Evolutionary conservation across 129 eudicot species (phyloP).

Genomic region (Centaurea solstitialis): DNA sequence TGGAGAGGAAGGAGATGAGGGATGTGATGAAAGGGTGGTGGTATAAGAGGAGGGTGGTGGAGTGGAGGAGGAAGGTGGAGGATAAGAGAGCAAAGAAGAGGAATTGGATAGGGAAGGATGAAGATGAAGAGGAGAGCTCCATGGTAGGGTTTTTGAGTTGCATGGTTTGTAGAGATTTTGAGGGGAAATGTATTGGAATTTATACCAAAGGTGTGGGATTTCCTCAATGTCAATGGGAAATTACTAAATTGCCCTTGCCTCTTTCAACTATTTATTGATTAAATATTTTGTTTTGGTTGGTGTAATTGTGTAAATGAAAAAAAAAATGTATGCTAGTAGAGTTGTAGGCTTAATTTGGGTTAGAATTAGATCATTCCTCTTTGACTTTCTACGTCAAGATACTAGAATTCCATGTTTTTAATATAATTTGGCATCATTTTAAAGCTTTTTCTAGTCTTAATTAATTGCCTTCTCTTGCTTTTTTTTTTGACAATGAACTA

Average conservation of each 20-base stretch:
- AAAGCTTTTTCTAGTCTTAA: not conserved
- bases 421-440: not conserved
- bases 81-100: conserved; percentile 49
- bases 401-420: not conserved
- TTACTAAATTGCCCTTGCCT: no score
- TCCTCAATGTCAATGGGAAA: not conserved
- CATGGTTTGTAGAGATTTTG: not conserved
- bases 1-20: conserved; percentile 39
- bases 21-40: conserved; percentile 29
- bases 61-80: conserved; percentile 52
- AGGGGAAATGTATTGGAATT: conserved; percentile 5
- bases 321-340: no score
- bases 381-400: not conserved
- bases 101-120: conserved; percentile 43
- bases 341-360: not conserved
- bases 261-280: no score
- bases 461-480: not conserved
- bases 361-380: no score
- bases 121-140: conserved; percentile 20
- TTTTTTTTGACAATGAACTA: not conserved
- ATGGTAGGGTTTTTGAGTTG: no score
- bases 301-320: no score
- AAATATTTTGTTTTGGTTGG: no score
- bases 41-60: conserved; percentile 29
- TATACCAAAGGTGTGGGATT: conserved; percentile 12